Conservation (phyloP, 345 rosid species). For the Eucalyptus pauciflora region DNA sequence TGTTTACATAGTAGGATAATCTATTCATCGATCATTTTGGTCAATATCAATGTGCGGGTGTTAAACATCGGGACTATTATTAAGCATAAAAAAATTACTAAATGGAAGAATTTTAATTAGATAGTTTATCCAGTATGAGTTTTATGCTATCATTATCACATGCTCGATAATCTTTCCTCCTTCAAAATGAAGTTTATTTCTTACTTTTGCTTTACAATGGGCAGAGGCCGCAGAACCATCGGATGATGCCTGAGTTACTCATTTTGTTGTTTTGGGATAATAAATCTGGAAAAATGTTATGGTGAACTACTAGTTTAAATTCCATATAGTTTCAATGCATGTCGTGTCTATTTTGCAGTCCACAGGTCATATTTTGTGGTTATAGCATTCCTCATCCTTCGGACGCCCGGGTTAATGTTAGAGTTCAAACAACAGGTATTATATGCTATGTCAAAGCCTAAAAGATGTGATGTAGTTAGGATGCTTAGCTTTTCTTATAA, state of each 20-base stretch:
- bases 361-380: conserved; percentile 56
- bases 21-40: not conserved
- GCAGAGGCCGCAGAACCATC: not conserved
- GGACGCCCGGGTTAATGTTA: conserved; percentile 56
- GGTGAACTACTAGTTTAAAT: not conserved
- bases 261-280: not conserved
- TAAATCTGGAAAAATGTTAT: not conserved
- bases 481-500: not conserved
- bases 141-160: not conserved
- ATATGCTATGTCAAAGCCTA: not conserved
- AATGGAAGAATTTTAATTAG: not conserved
- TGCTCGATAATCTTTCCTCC: not conserved
- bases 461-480: not conserved
- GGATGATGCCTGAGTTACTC: not conserved
- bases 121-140: not conserved
- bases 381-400: conserved; percentile 96
- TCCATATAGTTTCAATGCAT: not conserved
- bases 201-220: not conserved
- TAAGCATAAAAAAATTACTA: not conserved
- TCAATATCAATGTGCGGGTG: not conserved
- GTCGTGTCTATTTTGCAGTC: conserved; percentile 33
- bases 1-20: not conserved
- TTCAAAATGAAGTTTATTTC: not conserved
- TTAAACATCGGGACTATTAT: not conserved
- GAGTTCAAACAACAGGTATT: conserved; percentile 91